phyloP scores from a whole-genome alignment of 2,329 filamentous ascomycete species.

The Fusarium multiceps region DNA sequence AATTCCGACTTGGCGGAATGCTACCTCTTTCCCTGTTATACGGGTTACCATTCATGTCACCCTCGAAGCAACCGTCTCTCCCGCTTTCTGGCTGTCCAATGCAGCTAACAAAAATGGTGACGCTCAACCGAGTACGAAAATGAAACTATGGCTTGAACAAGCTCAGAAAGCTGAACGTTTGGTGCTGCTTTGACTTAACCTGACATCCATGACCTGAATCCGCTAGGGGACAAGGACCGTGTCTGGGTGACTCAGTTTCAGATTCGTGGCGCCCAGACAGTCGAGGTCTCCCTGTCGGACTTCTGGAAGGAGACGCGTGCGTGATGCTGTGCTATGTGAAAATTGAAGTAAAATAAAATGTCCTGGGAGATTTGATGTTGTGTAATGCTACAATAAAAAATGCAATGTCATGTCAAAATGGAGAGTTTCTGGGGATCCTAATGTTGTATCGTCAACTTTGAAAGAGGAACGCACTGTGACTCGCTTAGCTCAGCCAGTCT shows the following conservation, averaged over 20 bases:
- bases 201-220: constrained; percentile 1
- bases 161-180: constrained; percentile 4
- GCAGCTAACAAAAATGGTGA: constrained; percentile 3
- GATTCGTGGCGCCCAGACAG: constrained; percentile 28
- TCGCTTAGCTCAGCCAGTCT: constrained; percentile 41
- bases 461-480: constrained; percentile 24
- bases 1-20: constrained; percentile 4
- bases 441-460: neutral
- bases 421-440: neutral
- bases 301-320: constrained; percentile 19
- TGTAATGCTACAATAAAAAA: constrained; percentile 29
- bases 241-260: constrained; percentile 42
- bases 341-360: constrained; percentile 7
- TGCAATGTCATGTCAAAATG: neutral
- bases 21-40: neutral
- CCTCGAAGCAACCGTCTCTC: constrained; percentile 5
- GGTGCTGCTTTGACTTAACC: neutral
- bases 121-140: neutral
- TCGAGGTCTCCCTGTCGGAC: constrained; percentile 20
- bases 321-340: constrained; percentile 27
- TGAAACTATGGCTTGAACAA: constrained; percentile 19
- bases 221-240: constrained; percentile 15
- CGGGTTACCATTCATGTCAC: neutral
- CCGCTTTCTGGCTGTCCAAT: neutral
- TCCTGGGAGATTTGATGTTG: constrained; percentile 16